Base-by-base conservation (phyloP, 129 eudicot genomes). In the Oenanthe sinensis region DNA sequence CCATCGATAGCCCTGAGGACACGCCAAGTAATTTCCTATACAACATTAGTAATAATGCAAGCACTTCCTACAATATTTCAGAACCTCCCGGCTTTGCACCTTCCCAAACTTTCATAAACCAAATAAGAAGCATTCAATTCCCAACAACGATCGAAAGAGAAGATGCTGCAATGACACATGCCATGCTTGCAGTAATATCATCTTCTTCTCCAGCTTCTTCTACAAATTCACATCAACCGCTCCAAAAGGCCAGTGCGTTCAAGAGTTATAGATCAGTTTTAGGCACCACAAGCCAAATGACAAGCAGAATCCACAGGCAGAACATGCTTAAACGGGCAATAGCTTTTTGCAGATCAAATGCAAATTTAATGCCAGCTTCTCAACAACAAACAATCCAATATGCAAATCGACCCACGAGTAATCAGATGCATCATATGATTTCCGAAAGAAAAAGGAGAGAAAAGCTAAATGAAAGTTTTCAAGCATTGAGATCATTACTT, bases 401-500 rank as follows among this genome's bases (percentile, higher is more conserved):
- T 24, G 80, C 71, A 50, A 83, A 74, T 60, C 80, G 85, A 14
- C 93, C 93, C 28, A 79, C 88, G 8, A 84, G 82, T 62, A 83
- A 77, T 52, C 96, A 87, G 74, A 73, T 87, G 85, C 93, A 91
- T 77, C 99, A 95, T 78, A 87, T 92, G 96, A 90, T 95, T 26
- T 82, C 95, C 0, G 99, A 95, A 78, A 69, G 97, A 84, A 87
- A 80, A 75, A 78, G 99, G 48, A 50, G 99, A 33, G 96, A 90
- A 73, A 95, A 92, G 75, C 85, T 92, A 15, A 95, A 92, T 75
- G 97, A 92, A 17, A 95, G 92, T 87, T 89, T 95, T 33, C 94
- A 90, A 81, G 83, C 89, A 14, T 82, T 95, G 78, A 87, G 94
- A 84, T 82, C 97, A 70, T 30, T 95, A 74, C 96, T 95, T 78